These are phyloP conservation scores for Nissolia schottii DNA, from an alignment of 306 rosid genomes.

Conservation along the genomic window DNA sequence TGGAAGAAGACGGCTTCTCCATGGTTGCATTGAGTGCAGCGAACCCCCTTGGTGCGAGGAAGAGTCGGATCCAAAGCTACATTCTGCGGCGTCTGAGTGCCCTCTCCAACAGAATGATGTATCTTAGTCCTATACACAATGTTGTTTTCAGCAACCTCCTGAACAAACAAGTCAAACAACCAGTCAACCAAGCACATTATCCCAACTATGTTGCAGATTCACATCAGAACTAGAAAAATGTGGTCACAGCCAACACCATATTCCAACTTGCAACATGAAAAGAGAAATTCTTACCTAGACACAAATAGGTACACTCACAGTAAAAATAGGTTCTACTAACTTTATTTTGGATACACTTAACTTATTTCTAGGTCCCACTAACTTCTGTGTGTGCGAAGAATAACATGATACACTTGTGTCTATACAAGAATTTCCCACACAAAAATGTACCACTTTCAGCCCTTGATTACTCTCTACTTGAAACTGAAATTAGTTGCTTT, in stretches of 20 bases:
- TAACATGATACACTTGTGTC: too few relatives aligned
- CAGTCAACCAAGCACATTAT: conserved; percentile 9
- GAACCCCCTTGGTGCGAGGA: conserved; percentile 94
- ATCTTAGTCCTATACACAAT: conserved; percentile 91
- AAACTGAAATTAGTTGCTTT: not conserved
- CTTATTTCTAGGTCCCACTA: too few relatives aligned
- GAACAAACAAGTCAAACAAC: conserved; percentile 28
- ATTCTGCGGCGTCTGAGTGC: conserved; percentile 86
- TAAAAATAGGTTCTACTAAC: too few relatives aligned
- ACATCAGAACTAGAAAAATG: not conserved
- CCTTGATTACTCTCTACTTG: not conserved
- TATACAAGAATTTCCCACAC: too few relatives aligned
- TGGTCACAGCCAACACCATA: not conserved
- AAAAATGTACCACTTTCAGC: not conserved
- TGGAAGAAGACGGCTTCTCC: conserved; percentile 99
- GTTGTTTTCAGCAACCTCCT: conserved; percentile 91
- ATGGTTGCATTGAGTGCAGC: conserved; percentile 83
- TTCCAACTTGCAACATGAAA: not conserved
- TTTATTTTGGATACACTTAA: too few relatives aligned
- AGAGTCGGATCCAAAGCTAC: conserved; percentile 98
- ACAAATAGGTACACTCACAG: too few relatives aligned
- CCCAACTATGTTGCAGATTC: not conserved
- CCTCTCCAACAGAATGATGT: conserved; percentile 88
- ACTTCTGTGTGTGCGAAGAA: too few relatives aligned
- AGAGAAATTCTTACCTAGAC: too few relatives aligned